Evolutionary conservation across 1,284 basidiomycete genomes (phyloP).

Genomic region (Omphalotus olearius): DNA sequence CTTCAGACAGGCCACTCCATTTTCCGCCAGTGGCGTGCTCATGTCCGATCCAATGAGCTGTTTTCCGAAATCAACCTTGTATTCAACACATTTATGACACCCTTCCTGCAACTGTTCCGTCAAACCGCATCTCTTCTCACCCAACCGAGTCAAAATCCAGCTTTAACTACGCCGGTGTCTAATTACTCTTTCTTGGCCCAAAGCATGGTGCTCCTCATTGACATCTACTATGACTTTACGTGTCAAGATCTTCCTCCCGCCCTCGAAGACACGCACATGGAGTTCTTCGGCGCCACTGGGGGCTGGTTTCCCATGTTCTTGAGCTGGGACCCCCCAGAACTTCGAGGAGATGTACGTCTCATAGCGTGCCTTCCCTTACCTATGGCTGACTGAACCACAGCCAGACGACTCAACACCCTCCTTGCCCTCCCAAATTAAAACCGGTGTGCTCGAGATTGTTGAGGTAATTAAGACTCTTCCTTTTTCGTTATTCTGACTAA

Average conservation of each 20-base stretch:
- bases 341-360: conserved; percentile 66
- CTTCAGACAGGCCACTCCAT: conserved; percentile 95
- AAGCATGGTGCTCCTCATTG: conserved; percentile 74
- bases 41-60: conserved; percentile 84
- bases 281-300: conserved; percentile 69
- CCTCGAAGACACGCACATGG: conserved; percentile 85
- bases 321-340: conserved; percentile 69
- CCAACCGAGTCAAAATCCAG: conserved; percentile 28
- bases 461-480: conserved; percentile 44
- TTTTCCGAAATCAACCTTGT: conserved; percentile 94
- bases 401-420: conserved; percentile 84
- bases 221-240: conserved; percentile 92
- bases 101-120: conserved; percentile 83
- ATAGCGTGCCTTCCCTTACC: conserved; percentile 13
- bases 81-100: conserved; percentile 76
- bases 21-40: conserved; percentile 89
- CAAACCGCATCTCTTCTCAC: conserved; percentile 53
- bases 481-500: too few species aligned
- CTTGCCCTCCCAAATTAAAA: conserved; percentile 83
- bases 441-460: conserved; percentile 87
- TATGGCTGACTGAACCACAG: conserved; percentile 31
- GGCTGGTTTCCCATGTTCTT: conserved; percentile 82
- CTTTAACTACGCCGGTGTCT: conserved; percentile 34
- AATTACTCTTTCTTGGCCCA: conserved; percentile 59
- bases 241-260: conserved; percentile 94